phyloP scores from a whole-genome alignment of 179 eudicot genomes.

The Nepenthes alata region DNA sequence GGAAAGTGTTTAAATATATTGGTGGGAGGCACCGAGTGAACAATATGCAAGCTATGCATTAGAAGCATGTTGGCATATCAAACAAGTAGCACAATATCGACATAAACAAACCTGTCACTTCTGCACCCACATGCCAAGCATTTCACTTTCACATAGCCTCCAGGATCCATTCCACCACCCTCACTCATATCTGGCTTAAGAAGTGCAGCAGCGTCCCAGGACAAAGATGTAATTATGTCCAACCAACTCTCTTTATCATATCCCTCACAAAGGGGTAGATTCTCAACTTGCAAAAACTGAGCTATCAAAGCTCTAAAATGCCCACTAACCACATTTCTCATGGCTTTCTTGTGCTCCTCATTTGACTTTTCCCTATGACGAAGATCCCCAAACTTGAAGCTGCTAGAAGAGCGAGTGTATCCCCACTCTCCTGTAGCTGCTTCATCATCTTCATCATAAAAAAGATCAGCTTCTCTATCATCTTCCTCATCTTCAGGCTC shows the following conservation, averaged over 20 bases:
- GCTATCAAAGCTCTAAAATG: slow-evolving; percentile 39
- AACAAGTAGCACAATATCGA: not conserved
- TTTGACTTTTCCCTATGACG: slow-evolving; percentile 30
- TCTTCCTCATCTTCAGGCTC: slow-evolving; percentile 39
- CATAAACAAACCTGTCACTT: slow-evolving; percentile 35
- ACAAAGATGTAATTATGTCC: slow-evolving; percentile 37
- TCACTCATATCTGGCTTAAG: slow-evolving; percentile 45
- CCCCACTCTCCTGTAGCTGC: slow-evolving; percentile 37
- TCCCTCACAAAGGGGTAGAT: slow-evolving; percentile 23
- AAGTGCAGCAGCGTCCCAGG: slow-evolving; percentile 47
- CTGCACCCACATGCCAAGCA: slow-evolving; percentile 36
- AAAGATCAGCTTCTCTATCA: slow-evolving; percentile 21
- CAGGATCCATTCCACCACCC: slow-evolving; percentile 50
- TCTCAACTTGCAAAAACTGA: slow-evolving; percentile 37
- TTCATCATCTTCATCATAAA: slow-evolving; percentile 28
- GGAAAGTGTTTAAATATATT: not conserved
- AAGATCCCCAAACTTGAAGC: slow-evolving; percentile 18
- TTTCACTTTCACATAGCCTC: slow-evolving; percentile 41
- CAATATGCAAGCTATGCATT: not conserved
- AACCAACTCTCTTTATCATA: slow-evolving; percentile 33
- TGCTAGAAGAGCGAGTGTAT: slow-evolving; percentile 26
- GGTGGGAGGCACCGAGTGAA: not conserved
- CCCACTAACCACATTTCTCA: slow-evolving; percentile 37
- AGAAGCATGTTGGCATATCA: not conserved
- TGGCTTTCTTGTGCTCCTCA: slow-evolving; percentile 31